These are phyloP conservation scores for Planoprotostelium fungivorum DNA, from an alignment of 78 protist species.

Conservation along the genomic window DNA sequence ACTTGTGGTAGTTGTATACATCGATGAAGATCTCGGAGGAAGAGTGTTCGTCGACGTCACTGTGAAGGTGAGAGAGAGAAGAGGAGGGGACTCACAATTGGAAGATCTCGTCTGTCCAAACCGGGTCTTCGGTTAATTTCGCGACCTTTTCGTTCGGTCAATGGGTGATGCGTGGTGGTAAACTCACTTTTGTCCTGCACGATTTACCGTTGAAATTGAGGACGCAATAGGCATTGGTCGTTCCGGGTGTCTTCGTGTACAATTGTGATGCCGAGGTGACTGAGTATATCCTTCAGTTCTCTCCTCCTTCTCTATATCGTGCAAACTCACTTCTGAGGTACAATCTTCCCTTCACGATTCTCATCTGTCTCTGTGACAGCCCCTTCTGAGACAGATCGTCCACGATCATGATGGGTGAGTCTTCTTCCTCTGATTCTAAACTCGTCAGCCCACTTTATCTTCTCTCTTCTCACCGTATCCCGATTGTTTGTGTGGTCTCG, in stretches of 20 bases:
- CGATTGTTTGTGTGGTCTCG: not conserved
- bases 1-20: not conserved
- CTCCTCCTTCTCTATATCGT: not conserved
- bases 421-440: not conserved
- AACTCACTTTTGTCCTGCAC: not conserved
- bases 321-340: not conserved
- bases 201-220: not conserved
- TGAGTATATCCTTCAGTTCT: not conserved
- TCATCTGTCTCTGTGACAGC: not conserved
- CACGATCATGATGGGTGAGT: not conserved
- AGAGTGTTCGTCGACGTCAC: slow-evolving; percentile 1
- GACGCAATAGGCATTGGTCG: not conserved
- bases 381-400: not conserved
- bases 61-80: not conserved
- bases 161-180: not conserved
- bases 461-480: not conserved
- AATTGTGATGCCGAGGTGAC: not conserved
- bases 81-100: not conserved
- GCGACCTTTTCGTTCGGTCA: not conserved
- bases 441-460: not conserved
- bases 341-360: not conserved
- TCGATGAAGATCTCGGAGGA: not conserved
- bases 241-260: not conserved
- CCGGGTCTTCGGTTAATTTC: not conserved
- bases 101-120: not conserved